Evolutionary conservation across 768 basidiomycete genomes (phyloP).

Genomic region (Amanita polypyramis): DNA sequence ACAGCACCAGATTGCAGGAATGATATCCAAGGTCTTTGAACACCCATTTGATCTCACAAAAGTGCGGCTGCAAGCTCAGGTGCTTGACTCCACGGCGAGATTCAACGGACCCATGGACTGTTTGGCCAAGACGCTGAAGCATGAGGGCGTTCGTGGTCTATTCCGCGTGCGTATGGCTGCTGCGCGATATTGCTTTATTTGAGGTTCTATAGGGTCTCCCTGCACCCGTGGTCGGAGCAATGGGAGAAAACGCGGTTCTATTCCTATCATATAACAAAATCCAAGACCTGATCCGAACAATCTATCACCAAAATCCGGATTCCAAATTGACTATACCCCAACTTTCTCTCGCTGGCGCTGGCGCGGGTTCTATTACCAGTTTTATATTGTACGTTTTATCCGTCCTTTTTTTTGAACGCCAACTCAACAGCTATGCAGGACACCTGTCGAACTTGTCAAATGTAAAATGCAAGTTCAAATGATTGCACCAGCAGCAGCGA

Average conservation of each 20-base stretch:
- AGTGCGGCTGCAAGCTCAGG: conserved; percentile 84
- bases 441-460: conserved; percentile 28
- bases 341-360: conserved; percentile 72
- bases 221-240: conserved; percentile 88
- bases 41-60: conserved; percentile 92
- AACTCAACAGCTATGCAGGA: conserved; percentile 12
- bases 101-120: conserved; percentile 90
- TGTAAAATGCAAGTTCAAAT: conserved; percentile 29
- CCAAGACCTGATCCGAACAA: conserved; percentile 47
- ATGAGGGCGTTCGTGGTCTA: conserved; percentile 76
- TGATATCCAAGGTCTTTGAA: conserved; percentile 80
- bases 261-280: conserved; percentile 82
- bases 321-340: conserved; percentile 55
- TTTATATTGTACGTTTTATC: conserved; percentile 66
- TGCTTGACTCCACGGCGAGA: conserved; percentile 52
- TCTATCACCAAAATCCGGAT: conserved; percentile 22
- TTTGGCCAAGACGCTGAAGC: conserved; percentile 66
- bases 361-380: conserved; percentile 79
- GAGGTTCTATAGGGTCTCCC: conserved; percentile 62
- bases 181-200: background rate
- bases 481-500: conserved; percentile 13
- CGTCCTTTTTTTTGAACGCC: background rate
- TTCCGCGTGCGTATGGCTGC: conserved; percentile 58
- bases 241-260: conserved; percentile 86
- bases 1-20: conserved; percentile 54